Conservation (phyloP, 129 eudicot species). For the Tagetes erecta region DNA sequence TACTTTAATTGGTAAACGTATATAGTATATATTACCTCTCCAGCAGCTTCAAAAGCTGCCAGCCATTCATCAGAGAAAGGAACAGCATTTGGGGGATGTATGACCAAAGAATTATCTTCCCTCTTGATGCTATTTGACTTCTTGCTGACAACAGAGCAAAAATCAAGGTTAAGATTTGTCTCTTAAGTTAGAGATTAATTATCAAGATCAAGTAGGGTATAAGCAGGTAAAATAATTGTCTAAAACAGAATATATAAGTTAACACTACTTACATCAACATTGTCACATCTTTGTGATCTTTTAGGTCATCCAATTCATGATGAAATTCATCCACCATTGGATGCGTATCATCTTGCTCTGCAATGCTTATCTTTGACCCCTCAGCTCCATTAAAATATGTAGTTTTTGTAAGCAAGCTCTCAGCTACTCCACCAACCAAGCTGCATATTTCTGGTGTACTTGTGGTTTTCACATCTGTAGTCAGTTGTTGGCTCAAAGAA, state of each 20-base stretch:
- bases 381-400: slow-evolving; percentile 15
- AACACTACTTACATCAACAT: slow-evolving; percentile 40
- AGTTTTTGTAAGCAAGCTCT: slow-evolving; percentile 23
- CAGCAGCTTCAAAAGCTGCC: slow-evolving; percentile 98
- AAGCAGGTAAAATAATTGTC: not conserved
- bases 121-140: slow-evolving; percentile 37
- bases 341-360: slow-evolving; percentile 22
- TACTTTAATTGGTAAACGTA: not conserved
- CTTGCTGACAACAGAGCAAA: slow-evolving; percentile 42
- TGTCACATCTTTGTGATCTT: slow-evolving; percentile 30
- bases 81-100: slow-evolving; percentile 61
- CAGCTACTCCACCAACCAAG: slow-evolving; percentile 19
- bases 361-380: slow-evolving; percentile 15
- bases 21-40: slow-evolving; percentile 63
- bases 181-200: slow-evolving; percentile 11
- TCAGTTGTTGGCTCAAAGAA: slow-evolving; percentile 20
- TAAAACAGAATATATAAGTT: slow-evolving; percentile 13
- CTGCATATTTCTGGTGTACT: slow-evolving; percentile 23
- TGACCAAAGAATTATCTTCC: slow-evolving; percentile 30
- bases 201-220: slow-evolving; percentile 19
- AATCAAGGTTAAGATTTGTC: slow-evolving; percentile 16
- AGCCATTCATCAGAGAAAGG: slow-evolving; percentile 99
- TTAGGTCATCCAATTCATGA: slow-evolving; percentile 21
- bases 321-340: slow-evolving; percentile 26
- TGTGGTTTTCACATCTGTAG: slow-evolving; percentile 18